These are phyloP conservation scores for Babesia divergens DNA, from an alignment of 169 alveolate species.

Conservation along the genomic window DNA sequence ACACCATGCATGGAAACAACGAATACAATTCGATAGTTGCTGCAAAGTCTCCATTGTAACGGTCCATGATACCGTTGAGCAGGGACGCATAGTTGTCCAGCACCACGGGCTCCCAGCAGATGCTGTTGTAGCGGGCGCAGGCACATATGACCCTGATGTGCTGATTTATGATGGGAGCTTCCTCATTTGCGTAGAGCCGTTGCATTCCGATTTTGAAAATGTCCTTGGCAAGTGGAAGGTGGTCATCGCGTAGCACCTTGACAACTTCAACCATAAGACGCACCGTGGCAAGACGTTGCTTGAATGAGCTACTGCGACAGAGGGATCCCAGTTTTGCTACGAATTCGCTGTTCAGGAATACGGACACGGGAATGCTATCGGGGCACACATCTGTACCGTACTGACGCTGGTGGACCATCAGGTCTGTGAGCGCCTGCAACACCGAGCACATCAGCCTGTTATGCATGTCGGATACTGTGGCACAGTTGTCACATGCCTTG, in stretches of 20 bases:
- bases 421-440: conserved; percentile 22
- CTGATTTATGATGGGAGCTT: conserved; percentile 23
- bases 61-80: conserved; percentile 11
- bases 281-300: conserved; percentile 23
- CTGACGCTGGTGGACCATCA: conserved; percentile 11
- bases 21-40: conserved; percentile 18
- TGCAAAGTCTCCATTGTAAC: conserved; percentile 21
- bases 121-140: conserved; percentile 43
- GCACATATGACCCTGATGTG: conserved; percentile 40
- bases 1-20: conserved; percentile 37
- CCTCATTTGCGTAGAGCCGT: conserved; percentile 19
- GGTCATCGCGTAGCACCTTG: conserved; percentile 15
- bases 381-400: neutral
- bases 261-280: conserved; percentile 43
- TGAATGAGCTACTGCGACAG: conserved; percentile 26
- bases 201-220: neutral
- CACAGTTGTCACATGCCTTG: conserved; percentile 34
- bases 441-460: conserved; percentile 46
- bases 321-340: conserved; percentile 2
- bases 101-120: neutral
- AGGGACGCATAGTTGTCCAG: conserved; percentile 19
- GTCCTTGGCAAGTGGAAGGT: neutral
- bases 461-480: conserved; percentile 52
- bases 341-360: conserved; percentile 12
- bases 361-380: neutral